Base-by-base conservation (phyloP, 352 stramenopile species). In the Pythium vanterpoolii region DNA sequence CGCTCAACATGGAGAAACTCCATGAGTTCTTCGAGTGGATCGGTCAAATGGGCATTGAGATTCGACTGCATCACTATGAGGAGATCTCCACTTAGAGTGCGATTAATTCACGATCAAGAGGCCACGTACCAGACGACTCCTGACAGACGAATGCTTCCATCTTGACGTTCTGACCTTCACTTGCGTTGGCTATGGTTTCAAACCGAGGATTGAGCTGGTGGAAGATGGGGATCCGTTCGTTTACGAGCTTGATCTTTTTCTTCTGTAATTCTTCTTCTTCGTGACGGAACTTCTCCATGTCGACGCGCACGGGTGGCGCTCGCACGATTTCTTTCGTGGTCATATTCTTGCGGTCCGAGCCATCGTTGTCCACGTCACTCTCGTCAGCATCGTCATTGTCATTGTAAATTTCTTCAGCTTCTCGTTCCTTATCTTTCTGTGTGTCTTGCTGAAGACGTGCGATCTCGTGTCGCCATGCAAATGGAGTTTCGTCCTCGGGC, bases 121-220 rank as follows among this genome's bases (percentile, higher is more conserved):
- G n/a, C n/a, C 26, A 62, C 69, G 33, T 73, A 92, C 85, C 69
- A 51, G 79, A 91, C 2, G 85, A 86, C 26, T 77, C 85, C 57
- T 89, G 82, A 36, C 80, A 92, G 4, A 86, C 76, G 48, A 92
- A 92, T 0, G 69, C 66, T 40, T 87, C 73, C 16, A 63, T 61
- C 47, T 81, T 85, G 36, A 86, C 28, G 19, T 75, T 73, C 27
- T 79, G 39, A 19, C 63, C 56, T 38, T 71, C 50, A 38, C 47
- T 31, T 2, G 64, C 58, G 18, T 85, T 68, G 5, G 66, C 73
- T 43, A 89, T 72, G 13, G 64, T 64, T 26, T 69, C 52, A 50
- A 94, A 90, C 4, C 64, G 69, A 21, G 80, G 82, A 27, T 94
- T 94, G 53, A 87, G 86, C 57, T 77, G 70, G 62, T 87, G 87